These are phyloP conservation scores for Trichoderma guizhouense DNA, from an alignment of 2,329 filamentous ascomycete genomes.

Conservation along the genomic window DNA sequence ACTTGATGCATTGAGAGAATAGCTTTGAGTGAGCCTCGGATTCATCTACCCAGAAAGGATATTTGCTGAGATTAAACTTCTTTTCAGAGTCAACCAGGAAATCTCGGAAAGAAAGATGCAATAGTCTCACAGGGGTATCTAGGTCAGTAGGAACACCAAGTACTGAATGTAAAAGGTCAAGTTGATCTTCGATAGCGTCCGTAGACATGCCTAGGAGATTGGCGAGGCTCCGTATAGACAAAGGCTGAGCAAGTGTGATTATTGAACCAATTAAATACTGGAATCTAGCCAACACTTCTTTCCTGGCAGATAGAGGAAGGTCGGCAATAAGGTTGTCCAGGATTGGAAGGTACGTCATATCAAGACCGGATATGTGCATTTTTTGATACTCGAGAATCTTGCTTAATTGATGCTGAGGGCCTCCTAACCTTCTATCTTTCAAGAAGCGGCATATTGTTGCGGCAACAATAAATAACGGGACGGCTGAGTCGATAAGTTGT, in stretches of 20 bases:
- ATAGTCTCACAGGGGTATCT: constrained; percentile 28
- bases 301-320: not conserved
- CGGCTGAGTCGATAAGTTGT: constrained; percentile 27
- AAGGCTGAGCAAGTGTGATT: constrained; percentile 29
- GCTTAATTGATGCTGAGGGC: constrained; percentile 25
- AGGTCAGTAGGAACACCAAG: constrained; percentile 29
- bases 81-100: constrained; percentile 27
- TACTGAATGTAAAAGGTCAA: constrained; percentile 35
- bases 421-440: constrained; percentile 19
- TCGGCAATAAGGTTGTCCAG: constrained; percentile 16
- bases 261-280: constrained; percentile 31
- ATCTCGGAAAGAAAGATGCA: constrained; percentile 40
- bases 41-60: constrained; percentile 22
- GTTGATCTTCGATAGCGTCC: constrained; percentile 21
- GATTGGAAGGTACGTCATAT: constrained; percentile 23
- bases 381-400: constrained; percentile 24
- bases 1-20: constrained; percentile 26
- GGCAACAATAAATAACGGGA: constrained; percentile 37
- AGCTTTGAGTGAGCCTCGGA: not conserved
- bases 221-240: constrained; percentile 28
- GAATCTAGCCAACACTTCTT: constrained; percentile 26
- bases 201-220: constrained; percentile 26
- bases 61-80: constrained; percentile 14
- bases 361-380: constrained; percentile 16
- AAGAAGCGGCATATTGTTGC: constrained; percentile 34